Conservation (phyloP, 495 filamentous ascomycete species). For the Xylaria venustula region DNA sequence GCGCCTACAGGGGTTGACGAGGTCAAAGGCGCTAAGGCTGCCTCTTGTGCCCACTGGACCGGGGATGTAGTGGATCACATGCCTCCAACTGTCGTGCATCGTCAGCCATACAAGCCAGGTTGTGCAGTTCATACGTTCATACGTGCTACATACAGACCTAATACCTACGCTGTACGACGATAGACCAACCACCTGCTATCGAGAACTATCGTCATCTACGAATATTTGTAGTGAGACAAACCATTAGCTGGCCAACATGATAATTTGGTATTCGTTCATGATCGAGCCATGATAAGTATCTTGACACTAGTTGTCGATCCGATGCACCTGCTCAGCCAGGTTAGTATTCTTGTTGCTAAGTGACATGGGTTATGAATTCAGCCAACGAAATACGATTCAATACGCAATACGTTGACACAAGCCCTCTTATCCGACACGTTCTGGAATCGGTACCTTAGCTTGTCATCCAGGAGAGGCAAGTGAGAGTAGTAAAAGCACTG, state of each 20-base stretch:
- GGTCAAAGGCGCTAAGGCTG: background rate
- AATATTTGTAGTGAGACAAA: no score
- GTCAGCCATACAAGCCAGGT: background rate
- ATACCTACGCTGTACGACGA: no score
- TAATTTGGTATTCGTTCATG: background rate
- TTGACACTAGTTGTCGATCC: no score
- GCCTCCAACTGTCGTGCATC: background rate
- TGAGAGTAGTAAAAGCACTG: background rate
- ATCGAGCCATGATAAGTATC: no score
- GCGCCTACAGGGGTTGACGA: conserved; percentile 4
- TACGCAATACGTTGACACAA: background rate
- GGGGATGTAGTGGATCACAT: background rate
- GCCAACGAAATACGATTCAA: background rate
- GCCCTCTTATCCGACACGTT: background rate
- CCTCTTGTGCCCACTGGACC: background rate
- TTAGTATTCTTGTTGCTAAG: no score
- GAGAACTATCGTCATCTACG: no score
- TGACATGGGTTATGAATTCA: background rate
- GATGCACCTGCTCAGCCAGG: conserved; percentile 3
- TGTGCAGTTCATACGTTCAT: no score
- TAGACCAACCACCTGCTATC: no score
- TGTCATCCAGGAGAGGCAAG: background rate
- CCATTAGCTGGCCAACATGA: no score
- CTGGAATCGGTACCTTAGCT: background rate
- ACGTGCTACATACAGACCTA: no score